phyloP scores from a whole-genome alignment of 2,329 filamentous ascomycete species.

The Epichloe glyceriae region DNA sequence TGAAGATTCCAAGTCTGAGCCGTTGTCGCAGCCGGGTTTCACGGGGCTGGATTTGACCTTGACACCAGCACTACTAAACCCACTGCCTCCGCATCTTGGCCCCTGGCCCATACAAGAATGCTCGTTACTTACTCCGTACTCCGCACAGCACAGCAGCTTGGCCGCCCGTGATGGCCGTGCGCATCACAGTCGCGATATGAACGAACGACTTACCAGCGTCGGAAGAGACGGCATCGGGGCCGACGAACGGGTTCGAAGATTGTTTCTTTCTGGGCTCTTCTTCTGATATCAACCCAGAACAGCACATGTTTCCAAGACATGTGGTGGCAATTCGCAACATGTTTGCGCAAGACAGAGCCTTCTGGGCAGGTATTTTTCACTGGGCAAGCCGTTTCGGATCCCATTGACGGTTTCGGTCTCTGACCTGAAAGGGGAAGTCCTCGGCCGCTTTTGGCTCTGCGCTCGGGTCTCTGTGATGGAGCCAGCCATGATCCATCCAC shows the following conservation, averaged over 20 bases:
- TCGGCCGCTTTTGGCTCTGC: background rate
- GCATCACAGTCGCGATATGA: background rate
- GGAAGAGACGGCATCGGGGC: background rate
- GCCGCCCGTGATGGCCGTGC: background rate
- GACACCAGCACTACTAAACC: background rate
- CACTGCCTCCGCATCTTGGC: too few species aligned
- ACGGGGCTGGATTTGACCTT: constrained; percentile 2
- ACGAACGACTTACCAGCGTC: background rate
- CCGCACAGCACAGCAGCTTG: too few species aligned
- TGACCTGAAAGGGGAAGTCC: background rate
- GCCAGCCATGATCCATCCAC: too few species aligned
- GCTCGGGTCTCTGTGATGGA: background rate
- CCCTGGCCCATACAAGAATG: too few species aligned
- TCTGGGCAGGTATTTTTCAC: too few species aligned
- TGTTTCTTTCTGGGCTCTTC: background rate
- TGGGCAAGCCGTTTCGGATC: too few species aligned
- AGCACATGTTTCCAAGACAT: background rate
- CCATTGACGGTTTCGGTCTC: background rate
- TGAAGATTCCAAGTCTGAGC: background rate
- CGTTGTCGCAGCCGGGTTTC: constrained; percentile 7
- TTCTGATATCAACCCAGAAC: background rate
- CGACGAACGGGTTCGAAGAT: background rate
- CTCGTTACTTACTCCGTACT: too few species aligned
- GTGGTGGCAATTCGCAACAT: background rate
- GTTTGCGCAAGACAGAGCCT: background rate